Evolutionary conservation across 2,329 filamentous ascomycete species (phyloP).

Genomic region (Ophiostoma sp.): DNA sequence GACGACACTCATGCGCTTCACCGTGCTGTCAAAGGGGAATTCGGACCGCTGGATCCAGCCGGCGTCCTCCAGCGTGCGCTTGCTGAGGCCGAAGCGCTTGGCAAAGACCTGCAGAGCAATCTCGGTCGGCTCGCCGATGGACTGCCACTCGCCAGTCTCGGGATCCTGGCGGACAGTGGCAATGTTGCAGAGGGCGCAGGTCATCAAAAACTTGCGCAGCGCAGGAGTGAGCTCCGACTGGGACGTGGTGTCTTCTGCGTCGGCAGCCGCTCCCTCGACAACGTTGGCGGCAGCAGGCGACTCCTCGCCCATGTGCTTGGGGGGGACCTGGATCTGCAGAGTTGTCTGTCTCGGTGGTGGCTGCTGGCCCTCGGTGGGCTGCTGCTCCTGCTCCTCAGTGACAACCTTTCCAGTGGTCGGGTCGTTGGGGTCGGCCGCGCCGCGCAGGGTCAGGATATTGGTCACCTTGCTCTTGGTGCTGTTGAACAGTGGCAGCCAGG

Average conservation of each 20-base stretch:
- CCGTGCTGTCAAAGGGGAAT: constrained; percentile 71
- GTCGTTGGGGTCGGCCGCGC: constrained; percentile 56
- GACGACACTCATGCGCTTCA: constrained; percentile 76
- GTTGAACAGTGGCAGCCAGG: constrained; percentile 52
- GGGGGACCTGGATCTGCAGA: not conserved
- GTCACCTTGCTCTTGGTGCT: constrained; percentile 7
- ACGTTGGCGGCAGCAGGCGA: not conserved
- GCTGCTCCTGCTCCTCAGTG: constrained; percentile 45
- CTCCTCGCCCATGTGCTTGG: constrained; percentile 8
- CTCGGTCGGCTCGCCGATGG: constrained; percentile 67
- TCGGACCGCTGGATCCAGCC: constrained; percentile 64
- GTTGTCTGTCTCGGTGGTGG: not conserved
- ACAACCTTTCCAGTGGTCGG: constrained; percentile 55
- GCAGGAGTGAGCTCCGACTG: constrained; percentile 43
- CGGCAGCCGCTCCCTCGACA: not conserved
- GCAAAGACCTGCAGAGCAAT: constrained; percentile 72
- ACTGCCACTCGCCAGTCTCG: constrained; percentile 56
- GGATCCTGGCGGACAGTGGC: constrained; percentile 54
- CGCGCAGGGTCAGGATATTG: constrained; percentile 55
- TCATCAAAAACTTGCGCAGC: constrained; percentile 48
- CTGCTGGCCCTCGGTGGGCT: not conserved
- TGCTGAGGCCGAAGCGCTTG: constrained; percentile 58
- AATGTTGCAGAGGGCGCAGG: constrained; percentile 61
- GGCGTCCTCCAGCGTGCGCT: constrained; percentile 46
- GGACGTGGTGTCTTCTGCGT: not conserved